Percentiles rank a stretch among this genome's conserved stretches.
Conservation (phyloP, 176 grass and related monocot genomes). For the Eragrostis nindensis region DNA sequence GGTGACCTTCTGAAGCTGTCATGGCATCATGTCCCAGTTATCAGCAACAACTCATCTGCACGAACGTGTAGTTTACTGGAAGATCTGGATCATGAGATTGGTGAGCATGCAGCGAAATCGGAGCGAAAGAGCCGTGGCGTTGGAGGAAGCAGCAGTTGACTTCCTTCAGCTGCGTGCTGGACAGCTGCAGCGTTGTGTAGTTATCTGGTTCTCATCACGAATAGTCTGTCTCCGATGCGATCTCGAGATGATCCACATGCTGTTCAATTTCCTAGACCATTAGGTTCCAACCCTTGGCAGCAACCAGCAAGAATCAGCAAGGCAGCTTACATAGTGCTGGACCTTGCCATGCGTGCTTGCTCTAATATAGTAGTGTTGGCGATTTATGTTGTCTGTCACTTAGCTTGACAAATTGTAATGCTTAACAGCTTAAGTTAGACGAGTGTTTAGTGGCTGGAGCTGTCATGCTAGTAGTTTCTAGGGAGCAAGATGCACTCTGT, state of each 20-base stretch:
- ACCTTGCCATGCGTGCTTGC: neutral
- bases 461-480: conserved; percentile 5
- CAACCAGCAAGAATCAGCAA: conserved; percentile 35
- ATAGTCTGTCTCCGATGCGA: conserved; percentile 11
- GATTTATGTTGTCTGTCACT: neutral
- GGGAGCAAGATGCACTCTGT: neutral
- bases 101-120: conserved; percentile 14
- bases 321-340: neutral
- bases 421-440: neutral
- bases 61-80: conserved; percentile 25
- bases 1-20: conserved; percentile 8
- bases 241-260: conserved; percentile 21
- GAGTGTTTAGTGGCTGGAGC: neutral
- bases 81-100: conserved; percentile 9
- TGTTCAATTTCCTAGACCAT: neutral
- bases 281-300: conserved; percentile 15
- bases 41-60: conserved; percentile 21
- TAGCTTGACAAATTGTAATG: neutral
- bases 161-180: conserved; percentile 8
- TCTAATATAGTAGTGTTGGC: neutral
- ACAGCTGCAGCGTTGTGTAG: neutral
- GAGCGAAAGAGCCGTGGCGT: neutral
- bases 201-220: neutral
- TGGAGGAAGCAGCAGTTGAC: conserved; percentile 18
- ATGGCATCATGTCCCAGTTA: neutral